phyloP scores from a whole-genome alignment of 495 filamentous ascomycete genomes.

The Penicillium verhagenii region DNA sequence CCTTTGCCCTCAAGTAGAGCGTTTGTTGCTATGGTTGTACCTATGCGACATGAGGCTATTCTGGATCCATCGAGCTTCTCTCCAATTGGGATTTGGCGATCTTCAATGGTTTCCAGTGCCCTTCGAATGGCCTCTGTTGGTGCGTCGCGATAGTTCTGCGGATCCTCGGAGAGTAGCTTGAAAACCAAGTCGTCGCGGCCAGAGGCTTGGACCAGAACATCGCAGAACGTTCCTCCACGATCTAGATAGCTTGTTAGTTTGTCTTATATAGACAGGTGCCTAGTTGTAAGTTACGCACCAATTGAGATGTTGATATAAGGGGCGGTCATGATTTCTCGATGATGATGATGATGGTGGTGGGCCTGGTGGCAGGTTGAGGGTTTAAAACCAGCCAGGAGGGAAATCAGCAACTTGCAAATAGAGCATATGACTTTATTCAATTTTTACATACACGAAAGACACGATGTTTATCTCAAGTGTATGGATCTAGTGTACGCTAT shows the following conservation, averaged over 20 bases:
- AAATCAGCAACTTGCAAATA: background rate
- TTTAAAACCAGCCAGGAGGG: background rate
- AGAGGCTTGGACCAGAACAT: slow-evolving; percentile 14
- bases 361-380: background rate
- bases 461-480: background rate
- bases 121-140: slow-evolving; percentile 77
- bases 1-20: slow-evolving; percentile 24
- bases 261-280: background rate
- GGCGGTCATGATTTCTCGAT: background rate
- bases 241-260: slow-evolving; percentile 2
- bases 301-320: slow-evolving; percentile 3
- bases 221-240: slow-evolving; percentile 30
- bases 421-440: too few species aligned
- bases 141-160: slow-evolving; percentile 74
- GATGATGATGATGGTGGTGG: too few species aligned
- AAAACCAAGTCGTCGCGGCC: slow-evolving; percentile 54
- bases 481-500: background rate
- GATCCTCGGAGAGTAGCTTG: slow-evolving; percentile 77
- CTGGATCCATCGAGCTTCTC: slow-evolving; percentile 13
- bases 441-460: background rate
- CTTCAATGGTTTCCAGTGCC: slow-evolving; percentile 69
- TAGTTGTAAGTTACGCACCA: background rate
- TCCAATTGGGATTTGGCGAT: slow-evolving; percentile 16
- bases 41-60: slow-evolving; percentile 18
- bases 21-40: slow-evolving; percentile 23